These are phyloP conservation scores for Colletotrichum camelliae DNA, from an alignment of 2,329 filamentous ascomycete genomes.

Conservation along the genomic window DNA sequence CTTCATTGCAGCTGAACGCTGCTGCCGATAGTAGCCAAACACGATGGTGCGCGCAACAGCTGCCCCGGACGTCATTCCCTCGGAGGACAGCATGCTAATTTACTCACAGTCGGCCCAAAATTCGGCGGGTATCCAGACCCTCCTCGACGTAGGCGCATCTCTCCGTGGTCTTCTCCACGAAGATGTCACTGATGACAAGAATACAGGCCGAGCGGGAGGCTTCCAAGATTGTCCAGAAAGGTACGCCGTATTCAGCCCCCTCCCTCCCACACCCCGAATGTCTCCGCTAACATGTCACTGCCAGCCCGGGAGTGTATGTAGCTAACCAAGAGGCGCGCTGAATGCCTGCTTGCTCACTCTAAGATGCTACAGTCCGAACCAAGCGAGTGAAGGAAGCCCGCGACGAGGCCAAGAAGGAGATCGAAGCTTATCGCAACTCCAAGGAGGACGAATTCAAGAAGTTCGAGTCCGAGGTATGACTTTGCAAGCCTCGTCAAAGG, in stretches of 20 bases:
- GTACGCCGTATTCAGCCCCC: constrained; percentile 53
- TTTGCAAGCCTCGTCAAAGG: neutral
- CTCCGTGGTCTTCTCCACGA: neutral
- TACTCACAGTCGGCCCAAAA: constrained; percentile 87
- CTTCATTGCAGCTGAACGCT: neutral
- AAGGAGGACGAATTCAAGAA: constrained; percentile 97
- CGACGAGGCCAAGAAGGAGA: constrained; percentile 96
- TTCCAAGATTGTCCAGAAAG: constrained; percentile 98
- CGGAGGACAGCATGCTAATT: neutral
- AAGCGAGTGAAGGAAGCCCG: constrained; percentile 97
- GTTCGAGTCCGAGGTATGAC: constrained; percentile 75
- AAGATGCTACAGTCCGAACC: constrained; percentile 64
- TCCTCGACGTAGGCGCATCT: constrained; percentile 82
- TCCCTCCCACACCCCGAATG: too few relatives aligned
- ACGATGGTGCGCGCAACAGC: constrained; percentile 13
- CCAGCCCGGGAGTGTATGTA: constrained; percentile 85
- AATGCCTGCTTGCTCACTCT: constrained; percentile 3
- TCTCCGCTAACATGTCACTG: neutral
- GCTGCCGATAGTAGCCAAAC: neutral
- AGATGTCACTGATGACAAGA: neutral
- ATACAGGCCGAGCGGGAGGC: constrained; percentile 92
- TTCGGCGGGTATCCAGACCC: constrained; percentile 96
- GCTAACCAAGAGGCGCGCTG: neutral
- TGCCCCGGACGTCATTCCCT: neutral
- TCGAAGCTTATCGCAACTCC: constrained; percentile 85